Conservation (phyloP, 352 stramenopile species). For the Pythium dissimile region DNA sequence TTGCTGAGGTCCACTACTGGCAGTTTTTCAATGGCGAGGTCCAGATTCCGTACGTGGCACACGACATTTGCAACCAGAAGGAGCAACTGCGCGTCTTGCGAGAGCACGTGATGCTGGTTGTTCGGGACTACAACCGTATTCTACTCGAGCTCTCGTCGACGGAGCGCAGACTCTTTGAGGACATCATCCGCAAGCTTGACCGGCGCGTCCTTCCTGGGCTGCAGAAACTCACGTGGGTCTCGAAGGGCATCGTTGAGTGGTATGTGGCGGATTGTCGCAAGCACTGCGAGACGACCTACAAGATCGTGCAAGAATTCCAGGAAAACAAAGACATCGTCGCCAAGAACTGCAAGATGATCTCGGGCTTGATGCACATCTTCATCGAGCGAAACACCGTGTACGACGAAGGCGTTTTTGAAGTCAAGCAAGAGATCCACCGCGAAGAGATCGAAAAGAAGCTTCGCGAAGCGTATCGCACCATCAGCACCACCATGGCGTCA, state of each 20-base stretch:
- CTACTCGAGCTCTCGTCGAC: slow-evolving; percentile 88
- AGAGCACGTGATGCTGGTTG: slow-evolving; percentile 94
- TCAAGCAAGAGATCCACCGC: slow-evolving; percentile 89
- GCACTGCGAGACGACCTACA: slow-evolving; percentile 86
- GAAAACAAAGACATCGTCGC: slow-evolving; percentile 87
- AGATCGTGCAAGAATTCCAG: slow-evolving; percentile 88
- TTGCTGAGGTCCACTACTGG: slow-evolving; percentile 91
- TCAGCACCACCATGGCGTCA: slow-evolving; percentile 88
- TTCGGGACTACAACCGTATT: slow-evolving; percentile 95
- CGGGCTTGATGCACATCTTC: slow-evolving; percentile 85
- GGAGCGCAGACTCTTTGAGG: slow-evolving; percentile 91
- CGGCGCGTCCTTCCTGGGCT: slow-evolving; percentile 90
- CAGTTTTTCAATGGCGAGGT: slow-evolving; percentile 92
- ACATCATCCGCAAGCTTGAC: slow-evolving; percentile 94
- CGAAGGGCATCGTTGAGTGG: slow-evolving; percentile 90
- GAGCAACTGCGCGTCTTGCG: slow-evolving; percentile 88
- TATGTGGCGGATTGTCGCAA: slow-evolving; percentile 90
- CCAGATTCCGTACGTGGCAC: slow-evolving; percentile 93
- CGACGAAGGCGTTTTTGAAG: slow-evolving; percentile 91
- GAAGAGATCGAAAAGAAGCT: slow-evolving; percentile 75
- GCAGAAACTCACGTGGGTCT: slow-evolving; percentile 92
- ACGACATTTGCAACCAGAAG: slow-evolving; percentile 95
- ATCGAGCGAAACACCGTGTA: slow-evolving; percentile 94
- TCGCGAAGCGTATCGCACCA: slow-evolving; percentile 75
- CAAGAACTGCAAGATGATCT: slow-evolving; percentile 89